Evolutionary conservation across 371 early-diverging fungal species (phyloP), one percentile per base, ranked within the genome.

Genomic region (Zychaea mexicana): DNA sequence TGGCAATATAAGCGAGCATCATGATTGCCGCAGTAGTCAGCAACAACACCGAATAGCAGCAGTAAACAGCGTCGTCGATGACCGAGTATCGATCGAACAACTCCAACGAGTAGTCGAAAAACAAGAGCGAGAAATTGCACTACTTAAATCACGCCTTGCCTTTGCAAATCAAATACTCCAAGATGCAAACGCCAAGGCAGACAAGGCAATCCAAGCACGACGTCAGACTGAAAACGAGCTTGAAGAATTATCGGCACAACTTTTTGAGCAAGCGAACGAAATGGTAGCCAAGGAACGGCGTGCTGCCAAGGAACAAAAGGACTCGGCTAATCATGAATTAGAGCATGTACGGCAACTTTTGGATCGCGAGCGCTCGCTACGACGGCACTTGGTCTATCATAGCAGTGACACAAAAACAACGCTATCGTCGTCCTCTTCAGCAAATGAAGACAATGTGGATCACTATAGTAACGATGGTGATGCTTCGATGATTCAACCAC

Each of bases 261-360:
- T 96, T 32, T 94, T 95, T 73, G 92, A 93, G 60, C 90, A 93
- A 70, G 95, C 95, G 6, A 94, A 96, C 62, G 78, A 70, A 5
- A 84, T 95, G 86, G 96, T 96, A 10, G 86, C 92, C 0, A 71
- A 85, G 1, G 94, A 93, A 65, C 84, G 86, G 32, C 73, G 85
- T 54, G 74, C 74, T 31, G 58, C 72, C 74, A 55, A 72, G 72
- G 27, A 77, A 82, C 71, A 77, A 42, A 71, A 12, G 49, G 49
- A 49, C 4, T 6, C 24, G 5, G 3, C 26, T 19, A 22, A 5
- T 19, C 21, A 70, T 17, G 76, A 85, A 61, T 76, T 89, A 32
- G 68, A 73, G 49, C 85, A 83, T 42, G 71, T 84, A 27, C 79
- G 79, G 10, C 3, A 49, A 9, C 26, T 17, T 5, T 24, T 49